Base-by-base conservation (phyloP, 176 grass and related monocot genomes). In the Aegilops bicornis region DNA sequence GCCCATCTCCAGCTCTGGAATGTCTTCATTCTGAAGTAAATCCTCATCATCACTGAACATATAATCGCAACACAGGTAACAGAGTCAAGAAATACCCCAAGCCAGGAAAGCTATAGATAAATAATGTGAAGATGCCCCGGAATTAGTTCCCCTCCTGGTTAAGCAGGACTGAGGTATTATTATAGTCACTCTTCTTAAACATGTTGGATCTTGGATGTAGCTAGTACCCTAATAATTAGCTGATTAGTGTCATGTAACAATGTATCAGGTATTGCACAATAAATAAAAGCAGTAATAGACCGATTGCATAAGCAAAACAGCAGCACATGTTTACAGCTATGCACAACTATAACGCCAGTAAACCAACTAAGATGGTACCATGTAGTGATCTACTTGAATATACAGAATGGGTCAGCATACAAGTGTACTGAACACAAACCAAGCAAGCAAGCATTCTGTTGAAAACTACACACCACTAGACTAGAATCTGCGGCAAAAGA, bases 31-130 rank as follows among this genome's bases (percentile, higher is more conserved):
- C 15, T 58, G 82, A 50, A 92, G 84, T 76, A 95, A 22, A 11
- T 95, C 93, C 40, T 98, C 91, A 19, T 98, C 96, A 30, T 95
- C 93, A 43, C 96, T 98, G 81, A 69, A 58, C 79, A 69, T 90
- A 60, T 2, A 48, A 63, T 25, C 9, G 9, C 56, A 52, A 54
- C 14, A 79, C 31, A 25, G 39, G 82, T 81, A 24, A 20, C 29
- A 84, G 61, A 69, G 7, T 54, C 2, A 73, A 79, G 10, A 65
- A 17, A 52, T 30, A 61, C 12, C 43, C 5, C 48, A 52, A 52
- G 5, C 48, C 48, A 52, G 48, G 16, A 52, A 52, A 52, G 16
- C 48, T 17, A 17, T 52, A 52, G 1, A 52, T 52, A 19, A 17
- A 52, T 16, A 50, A 3, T 1, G 8, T 29, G 68, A 16, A n/a